Evolutionary conservation across 371 early-diverging fungal species (phyloP).

Genomic region (Fennellomyces sp.): DNA sequence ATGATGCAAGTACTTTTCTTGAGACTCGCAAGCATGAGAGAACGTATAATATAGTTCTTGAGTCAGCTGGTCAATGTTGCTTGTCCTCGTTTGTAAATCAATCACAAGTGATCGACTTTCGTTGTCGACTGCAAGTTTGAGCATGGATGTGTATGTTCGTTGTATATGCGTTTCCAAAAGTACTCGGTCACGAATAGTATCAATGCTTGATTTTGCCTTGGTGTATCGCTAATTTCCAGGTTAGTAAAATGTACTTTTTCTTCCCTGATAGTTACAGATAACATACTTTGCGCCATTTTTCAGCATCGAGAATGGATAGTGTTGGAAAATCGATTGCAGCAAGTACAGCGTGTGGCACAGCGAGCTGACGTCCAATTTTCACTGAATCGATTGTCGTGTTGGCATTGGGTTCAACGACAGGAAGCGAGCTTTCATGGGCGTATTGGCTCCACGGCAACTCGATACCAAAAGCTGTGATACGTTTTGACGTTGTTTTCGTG

Average conservation of each 20-base stretch:
- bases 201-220: not conserved
- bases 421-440: not conserved
- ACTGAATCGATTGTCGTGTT: not conserved
- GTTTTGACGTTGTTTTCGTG: not conserved
- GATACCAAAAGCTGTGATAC: slow-evolving; percentile 2
- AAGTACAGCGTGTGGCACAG: slow-evolving; percentile 11
- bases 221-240: slow-evolving; percentile 13
- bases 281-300: slow-evolving; percentile 1
- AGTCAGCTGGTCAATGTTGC: slow-evolving; percentile 8
- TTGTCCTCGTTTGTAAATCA: slow-evolving; percentile 1
- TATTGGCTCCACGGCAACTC: slow-evolving; percentile 6
- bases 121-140: slow-evolving; percentile 3
- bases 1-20: slow-evolving; percentile 18
- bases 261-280: not conserved
- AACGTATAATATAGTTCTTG: slow-evolving; percentile 11
- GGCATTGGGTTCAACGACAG: not conserved
- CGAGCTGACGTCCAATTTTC: slow-evolving; percentile 9
- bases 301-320: slow-evolving; percentile 7
- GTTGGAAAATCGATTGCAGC: slow-evolving; percentile 13
- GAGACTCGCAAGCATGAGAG: slow-evolving; percentile 9
- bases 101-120: not conserved
- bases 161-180: slow-evolving; percentile 15
- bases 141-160: slow-evolving; percentile 8
- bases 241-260: not conserved
- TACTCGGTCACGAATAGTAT: slow-evolving; percentile 7